Conservation (phyloP, 2,329 filamentous ascomycete species). For the Tolypocladium guangdongense region DNA sequence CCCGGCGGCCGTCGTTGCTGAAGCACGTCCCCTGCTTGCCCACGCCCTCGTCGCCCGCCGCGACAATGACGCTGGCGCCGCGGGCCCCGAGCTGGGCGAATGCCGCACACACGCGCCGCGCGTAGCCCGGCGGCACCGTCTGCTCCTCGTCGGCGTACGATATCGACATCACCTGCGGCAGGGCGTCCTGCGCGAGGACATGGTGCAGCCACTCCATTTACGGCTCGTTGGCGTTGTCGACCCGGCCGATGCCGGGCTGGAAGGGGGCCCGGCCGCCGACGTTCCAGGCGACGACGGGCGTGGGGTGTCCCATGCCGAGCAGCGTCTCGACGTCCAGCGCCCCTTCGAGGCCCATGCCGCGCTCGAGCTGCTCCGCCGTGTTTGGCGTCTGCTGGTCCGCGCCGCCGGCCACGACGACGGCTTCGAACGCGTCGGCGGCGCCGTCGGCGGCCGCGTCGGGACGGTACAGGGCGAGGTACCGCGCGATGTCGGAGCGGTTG, state of each 20-base stretch:
- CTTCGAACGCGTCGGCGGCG: no score
- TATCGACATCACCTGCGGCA: slow-evolving; percentile 51
- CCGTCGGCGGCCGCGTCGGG: no score
- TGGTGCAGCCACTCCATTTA: slow-evolving; percentile 55
- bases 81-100: slow-evolving; percentile 53
- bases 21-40: slow-evolving; percentile 1
- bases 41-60: slow-evolving; percentile 38
- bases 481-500: slow-evolving; percentile 3
- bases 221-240: slow-evolving; percentile 48
- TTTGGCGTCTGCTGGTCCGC: no score
- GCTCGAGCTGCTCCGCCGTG: no score
- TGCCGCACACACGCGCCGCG: slow-evolving; percentile 45
- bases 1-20: not conserved
- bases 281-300: slow-evolving; percentile 1
- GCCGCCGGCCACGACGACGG: no score
- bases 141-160: slow-evolving; percentile 61
- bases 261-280: slow-evolving; percentile 3
- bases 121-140: slow-evolving; percentile 47
- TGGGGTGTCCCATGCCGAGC: slow-evolving; percentile 2
- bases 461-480: not conserved
- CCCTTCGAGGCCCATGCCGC: no score
- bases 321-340: slow-evolving; percentile 2
- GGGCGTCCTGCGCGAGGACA: slow-evolving; percentile 37
- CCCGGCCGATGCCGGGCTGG: slow-evolving; percentile 5
- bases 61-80: slow-evolving; percentile 51